Base-by-base conservation (phyloP, 2,329 filamentous ascomycete genomes). In the Coniochaeta prunicola region DNA sequence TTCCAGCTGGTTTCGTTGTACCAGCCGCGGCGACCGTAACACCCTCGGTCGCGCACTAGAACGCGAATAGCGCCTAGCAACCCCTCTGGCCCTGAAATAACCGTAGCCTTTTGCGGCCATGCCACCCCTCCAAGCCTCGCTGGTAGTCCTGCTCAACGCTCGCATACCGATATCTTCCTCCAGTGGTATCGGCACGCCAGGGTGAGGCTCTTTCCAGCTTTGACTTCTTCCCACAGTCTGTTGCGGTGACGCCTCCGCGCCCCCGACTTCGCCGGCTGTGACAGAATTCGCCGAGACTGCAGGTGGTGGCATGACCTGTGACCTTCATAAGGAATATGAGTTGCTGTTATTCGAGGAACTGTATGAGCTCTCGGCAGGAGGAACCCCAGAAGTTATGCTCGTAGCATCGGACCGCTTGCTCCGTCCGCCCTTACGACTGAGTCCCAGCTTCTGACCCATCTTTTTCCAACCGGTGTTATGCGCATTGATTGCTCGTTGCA, bases 401-500 rank as follows among this genome's bases (percentile, higher is more conserved):
- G 74, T 73, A 26, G 73, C 72, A 30, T 76, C 72, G 28, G 77
- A 77, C 56, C 73, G 75, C 31, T 74, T 74, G 15, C 74, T 76
- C 53, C 77, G 77, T 7, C 30, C 28, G 61, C 70, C 74, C 69
- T 82, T 86, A 66, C 78, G 79, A 57, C 78, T 79, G 59, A 86
- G 76, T 3, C 84, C 83, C 4, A 87, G 71, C 62, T 84, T 86
- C 7, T 80, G 82, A 19, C 84, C 79, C 67, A 87, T 80, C 67
- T 84, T 86, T 71, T 86, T 87, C 84, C 84, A 87, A 56, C 84
- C 78, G 59, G 80, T 84, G 63, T 73, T 81, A 65, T 81, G 79
- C 2, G 79, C 79, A 36, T 78, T 78, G 56, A 83, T 76, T 15
- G 81, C 80, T 59, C 80, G 76, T 55, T 83, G 80, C 24, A 84